Evolutionary conservation across 805 yeast species (phyloP).

Genomic region (Hanseniaspora singularis): DNA sequence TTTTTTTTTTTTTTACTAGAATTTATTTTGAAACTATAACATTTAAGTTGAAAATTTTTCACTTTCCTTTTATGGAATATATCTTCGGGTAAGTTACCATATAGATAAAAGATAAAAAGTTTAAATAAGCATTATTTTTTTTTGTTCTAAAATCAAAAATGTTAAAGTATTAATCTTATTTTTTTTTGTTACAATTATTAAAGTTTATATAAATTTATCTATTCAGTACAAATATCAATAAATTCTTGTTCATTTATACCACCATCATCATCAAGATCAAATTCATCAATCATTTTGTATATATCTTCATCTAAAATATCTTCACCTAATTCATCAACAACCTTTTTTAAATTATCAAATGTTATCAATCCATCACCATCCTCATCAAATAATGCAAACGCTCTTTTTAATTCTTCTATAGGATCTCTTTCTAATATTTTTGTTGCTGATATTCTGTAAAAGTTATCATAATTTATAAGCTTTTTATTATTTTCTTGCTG

Average conservation of each 20-base stretch:
- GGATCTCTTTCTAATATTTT: conserved; percentile 84
- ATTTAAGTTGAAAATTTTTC: no score
- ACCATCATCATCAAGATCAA: conserved; percentile 92
- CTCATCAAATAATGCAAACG: conserved; percentile 79
- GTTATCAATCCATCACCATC: conserved; percentile 79
- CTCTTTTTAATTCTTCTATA: conserved; percentile 77
- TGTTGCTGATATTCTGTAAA: conserved; percentile 59
- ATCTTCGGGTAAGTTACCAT: no score
- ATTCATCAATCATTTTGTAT: conserved; percentile 94
- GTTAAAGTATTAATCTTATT: no score
- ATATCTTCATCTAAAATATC: conserved; percentile 83
- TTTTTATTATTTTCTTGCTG: conserved; percentile 42
- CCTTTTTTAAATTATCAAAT: conserved; percentile 69
- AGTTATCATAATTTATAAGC: conserved; percentile 67
- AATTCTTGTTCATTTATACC: conserved; percentile 86
- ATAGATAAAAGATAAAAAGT: no score
- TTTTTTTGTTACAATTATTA: no score
- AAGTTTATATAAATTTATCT: neutral
- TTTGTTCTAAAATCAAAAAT: no score
- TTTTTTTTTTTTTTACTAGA: no score
- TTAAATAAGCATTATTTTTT: no score
- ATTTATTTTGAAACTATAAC: no score
- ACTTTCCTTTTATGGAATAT: no score
- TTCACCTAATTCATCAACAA: conserved; percentile 88
- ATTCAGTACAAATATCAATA: conserved; percentile 72